Conservation (phyloP, 805 yeast genomes). For the Teunomyces atbi region DNA sequence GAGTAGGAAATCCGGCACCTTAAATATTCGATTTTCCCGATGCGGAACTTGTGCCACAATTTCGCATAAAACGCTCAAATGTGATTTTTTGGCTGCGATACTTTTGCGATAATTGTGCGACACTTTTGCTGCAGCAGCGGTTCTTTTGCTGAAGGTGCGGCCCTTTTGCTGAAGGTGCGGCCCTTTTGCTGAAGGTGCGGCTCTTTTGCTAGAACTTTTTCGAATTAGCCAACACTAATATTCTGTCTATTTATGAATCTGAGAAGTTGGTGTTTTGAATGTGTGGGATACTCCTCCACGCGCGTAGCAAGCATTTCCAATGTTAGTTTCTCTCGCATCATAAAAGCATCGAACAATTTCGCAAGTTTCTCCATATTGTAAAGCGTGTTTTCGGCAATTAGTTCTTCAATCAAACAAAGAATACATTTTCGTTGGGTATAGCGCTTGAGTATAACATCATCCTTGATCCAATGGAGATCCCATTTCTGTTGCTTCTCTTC, state of each 20-base stretch:
- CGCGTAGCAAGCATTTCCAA: conserved; percentile 1
- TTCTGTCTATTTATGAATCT: conserved; percentile 1
- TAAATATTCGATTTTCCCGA: not conserved
- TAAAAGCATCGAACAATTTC: not conserved
- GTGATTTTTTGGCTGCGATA: too few relatives aligned
- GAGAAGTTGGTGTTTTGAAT: conserved; percentile 1
- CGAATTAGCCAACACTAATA: not conserved
- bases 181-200: too few relatives aligned
- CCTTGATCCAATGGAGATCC: conserved; percentile 4
- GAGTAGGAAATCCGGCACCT: not conserved
- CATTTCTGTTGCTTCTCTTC: not conserved
- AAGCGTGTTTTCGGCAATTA: not conserved
- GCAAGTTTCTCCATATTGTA: not conserved
- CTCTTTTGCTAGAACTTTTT: too few relatives aligned
- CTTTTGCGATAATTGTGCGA: too few relatives aligned
- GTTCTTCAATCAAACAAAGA: conserved; percentile 1
- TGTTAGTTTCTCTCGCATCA: not conserved
- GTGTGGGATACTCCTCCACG: conserved; percentile 1
- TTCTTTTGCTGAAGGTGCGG: too few relatives aligned
- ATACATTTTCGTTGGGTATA: conserved; percentile 1
- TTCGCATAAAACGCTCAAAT: not conserved
- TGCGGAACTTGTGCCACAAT: not conserved
- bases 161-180: too few relatives aligned
- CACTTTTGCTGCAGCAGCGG: too few relatives aligned
- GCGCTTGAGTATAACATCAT: not conserved